A percentile compares a stretch with the other conserved stretches of the same genome.
Evolutionary conservation across 2,329 filamentous ascomycete genomes (phyloP).

Genomic region (Chalaropsis ovoidea): DNA sequence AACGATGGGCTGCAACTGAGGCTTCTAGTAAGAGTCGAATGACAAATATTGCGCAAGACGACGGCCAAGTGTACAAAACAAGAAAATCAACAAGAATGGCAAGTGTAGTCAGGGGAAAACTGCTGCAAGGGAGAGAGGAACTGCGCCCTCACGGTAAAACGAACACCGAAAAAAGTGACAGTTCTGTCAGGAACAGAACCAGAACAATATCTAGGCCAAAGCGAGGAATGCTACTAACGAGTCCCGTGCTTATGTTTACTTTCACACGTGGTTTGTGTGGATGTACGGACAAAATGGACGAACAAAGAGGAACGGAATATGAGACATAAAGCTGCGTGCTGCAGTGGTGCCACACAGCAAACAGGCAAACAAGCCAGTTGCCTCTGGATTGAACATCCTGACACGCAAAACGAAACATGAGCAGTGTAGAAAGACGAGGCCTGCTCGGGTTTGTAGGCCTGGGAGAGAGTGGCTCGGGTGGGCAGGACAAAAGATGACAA

Average conservation of each 20-base stretch:
- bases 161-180: not conserved
- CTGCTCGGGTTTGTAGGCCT: constrained; percentile 7
- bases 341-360: not conserved
- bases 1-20: too few relatives aligned
- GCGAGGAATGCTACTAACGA: constrained; percentile 9
- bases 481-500: not conserved
- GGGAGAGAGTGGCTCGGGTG: not conserved
- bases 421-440: not conserved
- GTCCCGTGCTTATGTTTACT: not conserved
- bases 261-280: not conserved
- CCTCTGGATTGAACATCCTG: not conserved
- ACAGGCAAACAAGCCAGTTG: not conserved
- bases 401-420: constrained; percentile 15
- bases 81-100: not conserved
- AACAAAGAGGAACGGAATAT: constrained; percentile 12
- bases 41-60: not conserved
- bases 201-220: not conserved
- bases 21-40: too few relatives aligned
- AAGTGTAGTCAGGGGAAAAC: not conserved
- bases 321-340: not conserved
- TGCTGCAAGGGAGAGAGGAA: not conserved
- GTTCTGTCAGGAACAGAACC: constrained; percentile 9
- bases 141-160: not conserved
- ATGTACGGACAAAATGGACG: not conserved
- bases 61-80: not conserved